Percentiles rank a stretch among this genome's conserved stretches.
phyloP scores from a whole-genome alignment of 1,284 basidiomycete species.

The Leccinum subrobustum region DNA sequence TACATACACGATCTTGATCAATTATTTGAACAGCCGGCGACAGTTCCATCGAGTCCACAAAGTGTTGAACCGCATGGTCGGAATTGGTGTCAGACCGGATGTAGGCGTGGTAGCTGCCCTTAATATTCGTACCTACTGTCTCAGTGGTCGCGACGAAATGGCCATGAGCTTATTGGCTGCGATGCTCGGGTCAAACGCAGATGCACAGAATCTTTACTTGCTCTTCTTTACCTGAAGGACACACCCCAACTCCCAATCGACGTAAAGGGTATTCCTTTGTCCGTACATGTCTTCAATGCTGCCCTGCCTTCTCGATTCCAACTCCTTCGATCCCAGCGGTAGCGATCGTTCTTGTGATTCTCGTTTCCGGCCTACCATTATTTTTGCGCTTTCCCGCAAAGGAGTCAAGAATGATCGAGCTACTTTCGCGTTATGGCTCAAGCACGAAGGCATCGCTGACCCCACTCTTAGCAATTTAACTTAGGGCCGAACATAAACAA shows the following conservation, averaged over 20 bases:
- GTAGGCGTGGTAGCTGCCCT: conserved; percentile 49
- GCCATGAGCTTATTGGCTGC: conserved; percentile 51
- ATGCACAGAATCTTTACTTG: conserved; percentile 24
- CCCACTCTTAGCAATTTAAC: conserved; percentile 37
- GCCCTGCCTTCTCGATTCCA: conserved; percentile 37
- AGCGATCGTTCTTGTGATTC: too few relatives aligned
- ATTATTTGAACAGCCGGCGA: conserved; percentile 47
- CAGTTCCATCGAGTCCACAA: conserved; percentile 47
- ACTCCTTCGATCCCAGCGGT: too few relatives aligned
- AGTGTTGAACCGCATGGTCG: conserved; percentile 49
- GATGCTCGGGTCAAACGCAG: conserved; percentile 38
- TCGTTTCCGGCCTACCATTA: too few relatives aligned
- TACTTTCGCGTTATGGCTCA: conserved; percentile 59
- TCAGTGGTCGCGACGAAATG: conserved; percentile 42
- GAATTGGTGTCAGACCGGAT: conserved; percentile 45
- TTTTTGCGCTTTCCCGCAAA: conserved; percentile 46
- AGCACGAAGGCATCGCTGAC: conserved; percentile 53
- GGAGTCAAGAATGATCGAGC: conserved; percentile 53
- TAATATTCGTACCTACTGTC: conserved; percentile 49
- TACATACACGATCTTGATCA: conserved; percentile 66
- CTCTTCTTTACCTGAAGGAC: conserved; percentile 23
- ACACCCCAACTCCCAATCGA: conserved; percentile 30
- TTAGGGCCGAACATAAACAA: too few relatives aligned
- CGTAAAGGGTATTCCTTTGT: conserved; percentile 40
- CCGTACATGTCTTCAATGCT: conserved; percentile 56